phyloP scores from a whole-genome alignment of 768 basidiomycete genomes.

The Ephemerocybe angulata region DNA sequence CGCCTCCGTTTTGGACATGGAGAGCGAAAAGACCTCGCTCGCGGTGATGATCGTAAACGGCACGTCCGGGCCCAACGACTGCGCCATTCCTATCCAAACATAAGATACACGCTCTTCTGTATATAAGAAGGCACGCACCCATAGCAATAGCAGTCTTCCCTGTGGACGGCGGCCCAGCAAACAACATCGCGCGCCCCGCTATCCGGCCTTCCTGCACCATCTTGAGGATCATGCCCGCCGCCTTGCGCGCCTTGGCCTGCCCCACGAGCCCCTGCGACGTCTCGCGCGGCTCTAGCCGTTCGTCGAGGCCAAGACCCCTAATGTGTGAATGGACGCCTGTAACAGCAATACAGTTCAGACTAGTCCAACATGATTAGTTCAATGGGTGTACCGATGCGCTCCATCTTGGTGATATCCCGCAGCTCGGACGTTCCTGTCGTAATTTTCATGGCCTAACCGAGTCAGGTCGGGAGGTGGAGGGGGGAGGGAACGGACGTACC shows the following conservation, averaged over 20 bases:
- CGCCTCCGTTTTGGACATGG: constrained; percentile 98
- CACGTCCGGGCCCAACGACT: constrained; percentile 88
- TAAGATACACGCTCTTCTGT: too few relatives aligned
- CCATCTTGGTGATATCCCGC: constrained; percentile 22
- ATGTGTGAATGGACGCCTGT: constrained; percentile 92
- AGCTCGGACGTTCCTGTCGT: constrained; percentile 5
- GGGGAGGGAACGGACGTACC: too few relatives aligned
- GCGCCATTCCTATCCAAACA: constrained; percentile 78
- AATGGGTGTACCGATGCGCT: constrained; percentile 90
- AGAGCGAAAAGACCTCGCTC: constrained; percentile 96
- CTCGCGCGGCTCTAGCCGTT: constrained; percentile 82
- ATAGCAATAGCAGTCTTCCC: constrained; percentile 98
- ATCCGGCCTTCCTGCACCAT: constrained; percentile 98
- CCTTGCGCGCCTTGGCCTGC: constrained; percentile 92
- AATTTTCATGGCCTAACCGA: constrained; percentile 3
- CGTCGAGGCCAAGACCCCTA: constrained; percentile 90
- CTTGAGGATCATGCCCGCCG: constrained; percentile 94
- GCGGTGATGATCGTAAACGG: constrained; percentile 98
- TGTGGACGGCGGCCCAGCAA: constrained; percentile 95
- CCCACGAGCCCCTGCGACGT: constrained; percentile 97
- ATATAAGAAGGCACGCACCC: constrained; percentile 48
- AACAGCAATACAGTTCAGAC: constrained; percentile 9
- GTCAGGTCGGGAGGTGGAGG: too few relatives aligned
- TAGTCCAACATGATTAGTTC: constrained; percentile 40
- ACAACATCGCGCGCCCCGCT: constrained; percentile 92